Evolutionary conservation across 2,329 filamentous ascomycete genomes (phyloP), one percentile per base, ranked within the genome.

Genomic region (Amesomyces nigricolor): DNA sequence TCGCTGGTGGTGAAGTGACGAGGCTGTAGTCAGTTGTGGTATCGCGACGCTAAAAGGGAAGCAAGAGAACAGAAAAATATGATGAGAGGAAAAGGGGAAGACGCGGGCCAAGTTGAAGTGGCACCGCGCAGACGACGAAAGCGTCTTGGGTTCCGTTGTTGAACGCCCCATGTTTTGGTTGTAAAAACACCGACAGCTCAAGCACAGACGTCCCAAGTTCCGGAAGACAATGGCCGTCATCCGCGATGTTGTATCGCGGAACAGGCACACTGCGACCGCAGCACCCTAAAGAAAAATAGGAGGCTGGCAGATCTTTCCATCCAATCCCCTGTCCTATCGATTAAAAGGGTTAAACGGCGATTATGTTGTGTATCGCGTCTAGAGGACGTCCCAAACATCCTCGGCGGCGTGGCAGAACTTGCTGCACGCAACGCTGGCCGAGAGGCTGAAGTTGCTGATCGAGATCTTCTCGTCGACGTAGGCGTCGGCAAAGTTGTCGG

Each of bases 341-440:
- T 48, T 48, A 32, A 26, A n/a, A n/a, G 40, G 50, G 32, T 16
- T 9, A 26, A 13, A 16, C 40, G 26, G 44, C 35, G 14, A 35
- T 53, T 47, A n/a, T n/a, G 9, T n/a, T 38, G 40, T 19, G 32
- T n/a, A 30, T 16, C 13, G 44, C n/a, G 22, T 79, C 22, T 85
- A 99, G 67, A 96, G 82, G 64, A 99, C 88, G 68, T 89, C 85
- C 94, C 94, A 99, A 37, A 87, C 87, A 71, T 99, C 94, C 74
- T 99, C 94, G 43, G 91, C 92, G 40, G 92, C 94, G 73, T 99
- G 94, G 74, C 94, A 97, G 78, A 99, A 97, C 73, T 97, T 99
- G 83, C 92, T 96, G 80, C 94, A 99, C 43, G 94, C 92, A 60
- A 99, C 94, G 76, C 92, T 97, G 59, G 94, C 94, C 68, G 90